Evolutionary conservation across 495 filamentous ascomycete species (phyloP), one percentile per base, ranked within the genome.

Genomic region (Tuber borchii): DNA sequence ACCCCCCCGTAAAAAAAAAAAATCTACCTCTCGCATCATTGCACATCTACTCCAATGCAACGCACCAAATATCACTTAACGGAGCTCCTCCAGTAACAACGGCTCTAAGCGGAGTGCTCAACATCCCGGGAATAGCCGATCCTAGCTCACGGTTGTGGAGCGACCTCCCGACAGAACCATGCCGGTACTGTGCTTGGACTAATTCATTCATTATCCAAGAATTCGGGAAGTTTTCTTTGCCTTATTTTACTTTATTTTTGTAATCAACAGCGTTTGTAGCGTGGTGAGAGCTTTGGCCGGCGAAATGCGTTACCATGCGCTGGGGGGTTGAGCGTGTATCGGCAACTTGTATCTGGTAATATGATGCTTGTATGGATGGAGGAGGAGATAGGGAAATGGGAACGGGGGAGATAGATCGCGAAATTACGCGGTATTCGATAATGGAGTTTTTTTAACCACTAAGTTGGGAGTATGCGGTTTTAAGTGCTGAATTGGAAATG

Each of bases 91-190:
- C 56, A 6, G 56, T 31, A 34, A 34, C 26, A 4, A 7, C 14
- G 26, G 56, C 2, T 65, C 56, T 65, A 14, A 4, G 14, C 56
- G 56, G 43, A 37, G 68, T 78, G 76, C 74, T 39, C 71, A 73
- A 73, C 69, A 72, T 79, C 74, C 77, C 76, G 77, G 37, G 74
- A 77, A 40, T 79, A 79, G 37, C 77, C 77, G 77, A 56, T 39
- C 34, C 44, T 68, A 74, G 75, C 71, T 77, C 71, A 77, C 73
- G 31, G 65, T 40, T 22, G 14, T 31, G 22, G 17, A 65, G n/a
- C 56, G 56, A 65, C 56, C 31, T 65, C 17, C 56, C 56, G 56
- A 34, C 26, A 31, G 56, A 2, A n/a, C n/a, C 14, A 61, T 12
- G 34, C 26, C 26, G 56, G 31, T 16, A 31, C 14, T 65, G n/a